A percentile compares a stretch with the other conserved stretches of the same genome.
These are phyloP conservation scores for Trichocladium uniseriatum DNA, from an alignment of 495 filamentous ascomycete species.

Conservation along the genomic window DNA sequence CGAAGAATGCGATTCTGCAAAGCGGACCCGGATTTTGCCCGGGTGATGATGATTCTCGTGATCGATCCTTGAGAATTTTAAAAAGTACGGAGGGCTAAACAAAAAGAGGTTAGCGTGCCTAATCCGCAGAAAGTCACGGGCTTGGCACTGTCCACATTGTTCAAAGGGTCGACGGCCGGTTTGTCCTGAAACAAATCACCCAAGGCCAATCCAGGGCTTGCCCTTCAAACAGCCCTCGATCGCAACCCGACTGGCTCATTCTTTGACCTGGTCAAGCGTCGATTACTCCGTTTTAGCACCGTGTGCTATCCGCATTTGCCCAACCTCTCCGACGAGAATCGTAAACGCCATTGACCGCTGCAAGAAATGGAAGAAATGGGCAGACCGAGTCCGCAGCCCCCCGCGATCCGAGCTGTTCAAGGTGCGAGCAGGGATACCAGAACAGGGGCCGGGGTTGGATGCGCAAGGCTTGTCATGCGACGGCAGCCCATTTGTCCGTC, in stretches of 20 bases:
- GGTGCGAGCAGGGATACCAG: not conserved
- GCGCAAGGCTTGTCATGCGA: constrained; percentile 9
- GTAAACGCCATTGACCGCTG: not conserved
- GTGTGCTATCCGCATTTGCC: not conserved
- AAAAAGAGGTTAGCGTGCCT: not conserved
- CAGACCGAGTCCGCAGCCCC: not conserved
- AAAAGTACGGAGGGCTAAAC: not conserved
- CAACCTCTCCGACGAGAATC: not conserved
- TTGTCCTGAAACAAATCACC: constrained; percentile 22
- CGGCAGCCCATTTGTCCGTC: constrained; percentile 7
- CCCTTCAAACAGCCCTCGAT: constrained; percentile 3
- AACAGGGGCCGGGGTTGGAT: not conserved
- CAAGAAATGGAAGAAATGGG: not conserved
- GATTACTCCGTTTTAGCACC: no score
- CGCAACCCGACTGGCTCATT: constrained; percentile 3
- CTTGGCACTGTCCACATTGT: constrained; percentile 1
- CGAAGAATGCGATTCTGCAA: not conserved
- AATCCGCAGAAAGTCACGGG: not conserved
- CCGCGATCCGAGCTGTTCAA: not conserved
- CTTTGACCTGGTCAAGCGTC: no score
- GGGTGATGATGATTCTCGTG: not conserved
- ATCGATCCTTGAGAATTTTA: not conserved
- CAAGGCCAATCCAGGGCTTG: constrained; percentile 19
- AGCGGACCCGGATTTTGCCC: not conserved
- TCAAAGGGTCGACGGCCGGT: constrained; percentile 4